Conservation (phyloP, 352 stramenopile genomes). For the Phytopythium aichiense region DNA sequence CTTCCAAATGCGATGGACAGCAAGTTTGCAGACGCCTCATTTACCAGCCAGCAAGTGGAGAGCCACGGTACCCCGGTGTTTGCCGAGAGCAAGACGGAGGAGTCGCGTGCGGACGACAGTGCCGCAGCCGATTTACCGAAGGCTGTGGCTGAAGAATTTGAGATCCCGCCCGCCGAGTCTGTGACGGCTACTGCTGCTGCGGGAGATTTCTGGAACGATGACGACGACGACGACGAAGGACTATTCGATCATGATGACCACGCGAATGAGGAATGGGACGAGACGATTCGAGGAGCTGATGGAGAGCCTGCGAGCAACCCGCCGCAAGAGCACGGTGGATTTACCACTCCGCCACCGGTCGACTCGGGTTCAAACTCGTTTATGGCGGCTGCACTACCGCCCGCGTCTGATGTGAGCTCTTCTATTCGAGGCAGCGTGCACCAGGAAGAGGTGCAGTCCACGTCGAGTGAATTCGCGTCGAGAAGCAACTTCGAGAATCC, state of each 20-base stretch:
- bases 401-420: neutral
- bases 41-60: no score
- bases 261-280: constrained; percentile 7
- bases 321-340: neutral
- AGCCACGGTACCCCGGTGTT: neutral
- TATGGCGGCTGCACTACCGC: neutral
- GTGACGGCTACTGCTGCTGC: neutral
- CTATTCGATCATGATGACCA: constrained; percentile 7
- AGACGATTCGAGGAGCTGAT: neutral
- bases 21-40: neutral
- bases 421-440: neutral
- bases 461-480: neutral
- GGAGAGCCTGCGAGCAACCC: neutral
- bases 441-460: neutral
- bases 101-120: neutral
- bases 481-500: neutral
- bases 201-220: constrained; percentile 7
- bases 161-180: constrained; percentile 1
- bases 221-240: constrained; percentile 5
- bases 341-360: neutral
- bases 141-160: constrained; percentile 3
- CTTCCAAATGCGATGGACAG: neutral
- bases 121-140: neutral
- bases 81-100: constrained; percentile 7
- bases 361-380: neutral